phyloP scores from a whole-genome alignment of 176 grass and related monocot genomes.

The Avena insularis region DNA sequence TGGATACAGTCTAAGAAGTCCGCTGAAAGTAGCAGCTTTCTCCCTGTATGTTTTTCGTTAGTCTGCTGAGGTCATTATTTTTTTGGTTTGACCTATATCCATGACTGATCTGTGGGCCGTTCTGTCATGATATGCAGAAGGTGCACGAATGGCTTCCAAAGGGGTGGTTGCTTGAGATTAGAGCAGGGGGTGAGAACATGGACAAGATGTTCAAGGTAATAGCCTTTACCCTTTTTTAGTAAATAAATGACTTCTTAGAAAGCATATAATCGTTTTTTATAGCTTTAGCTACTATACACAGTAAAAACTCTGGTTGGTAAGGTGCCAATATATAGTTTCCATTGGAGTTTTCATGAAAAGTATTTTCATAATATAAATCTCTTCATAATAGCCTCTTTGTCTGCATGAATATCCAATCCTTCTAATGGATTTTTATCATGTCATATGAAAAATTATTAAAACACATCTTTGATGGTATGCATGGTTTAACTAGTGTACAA shows the following conservation, averaged over 20 bases:
- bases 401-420: background rate
- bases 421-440: background rate
- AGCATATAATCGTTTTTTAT: background rate
- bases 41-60: conserved; percentile 19
- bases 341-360: background rate
- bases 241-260: background rate
- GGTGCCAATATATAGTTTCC: background rate
- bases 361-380: background rate
- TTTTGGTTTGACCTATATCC: background rate
- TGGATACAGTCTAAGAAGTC: conserved; percentile 10
- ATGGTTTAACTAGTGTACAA: background rate
- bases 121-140: background rate
- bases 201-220: conserved; percentile 60
- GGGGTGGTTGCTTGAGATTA: conserved; percentile 56
- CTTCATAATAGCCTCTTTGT: background rate
- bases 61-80: too few species aligned
- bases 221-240: background rate
- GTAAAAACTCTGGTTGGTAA: background rate
- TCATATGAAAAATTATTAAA: background rate
- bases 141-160: conserved; percentile 19
- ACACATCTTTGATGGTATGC: background rate
- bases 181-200: conserved; percentile 44
- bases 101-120: background rate
- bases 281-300: background rate
- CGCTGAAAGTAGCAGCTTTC: background rate